Evolutionary conservation across 495 filamentous ascomycete genomes (phyloP), one percentile per base, ranked within the genome.

Genomic region (Lasiosphaeris hirsuta): DNA sequence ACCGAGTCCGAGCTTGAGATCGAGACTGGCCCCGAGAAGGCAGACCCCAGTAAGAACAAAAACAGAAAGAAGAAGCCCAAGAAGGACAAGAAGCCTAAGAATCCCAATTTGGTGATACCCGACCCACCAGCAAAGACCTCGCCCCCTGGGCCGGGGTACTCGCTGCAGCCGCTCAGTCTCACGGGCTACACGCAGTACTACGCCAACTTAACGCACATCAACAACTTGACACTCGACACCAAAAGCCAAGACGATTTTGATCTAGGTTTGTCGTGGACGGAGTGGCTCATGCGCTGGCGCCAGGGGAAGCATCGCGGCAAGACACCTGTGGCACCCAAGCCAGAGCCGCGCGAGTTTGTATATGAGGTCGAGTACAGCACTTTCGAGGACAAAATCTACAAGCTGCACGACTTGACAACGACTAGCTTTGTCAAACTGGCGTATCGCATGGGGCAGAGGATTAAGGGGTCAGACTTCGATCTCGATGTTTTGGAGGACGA

Each of bases 321-420:
- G 64, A 74, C 77, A 34, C 75, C 76, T 7, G 74, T 74, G 55
- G 54, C 58, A 54, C 67, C 68, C 15, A 72, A 80, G 56, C 79
- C 83, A 6, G 59, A 83, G 34, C 80, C 85, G n/a, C 78, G 80
- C 58, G 72, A 79, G 36, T 89, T 96, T 67, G 61, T 78, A 30
- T 99, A 80, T 67, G 80, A 96, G 64, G 75, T 97, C 42, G 93
- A 96, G 72, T 97, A 99, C 67, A 81, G 85, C 64, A 96, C 90
- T 0, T 84, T 78, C 45, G 75, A 82, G 30, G 95, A 96, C 66
- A 77, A 84, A 38, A 68, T 86, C 1, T 97, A 89, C 66, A 80
- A 79, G 56, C 73, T 97, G 70, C 75, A 83, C 43, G 94, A 97
- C 63, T 73, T 99, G 70, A 97, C 92, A 1, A 90, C 96, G 46